phyloP scores from a whole-genome alignment of 176 grass and related monocot species.

The Eleusine indica region DNA sequence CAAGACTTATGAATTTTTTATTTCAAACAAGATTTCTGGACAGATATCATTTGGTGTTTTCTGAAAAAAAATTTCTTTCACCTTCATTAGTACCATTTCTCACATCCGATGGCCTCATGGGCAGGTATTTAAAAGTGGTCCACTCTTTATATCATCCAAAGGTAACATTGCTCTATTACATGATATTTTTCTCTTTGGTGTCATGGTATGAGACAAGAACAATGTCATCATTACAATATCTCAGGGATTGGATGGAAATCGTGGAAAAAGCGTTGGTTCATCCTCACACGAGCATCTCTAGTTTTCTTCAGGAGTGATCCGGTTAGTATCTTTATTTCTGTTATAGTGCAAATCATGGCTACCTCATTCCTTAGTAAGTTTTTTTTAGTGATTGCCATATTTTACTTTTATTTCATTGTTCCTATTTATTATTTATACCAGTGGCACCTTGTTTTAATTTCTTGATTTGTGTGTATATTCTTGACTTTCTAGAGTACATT shows the following conservation, averaged over 20 bases:
- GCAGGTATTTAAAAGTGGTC: constrained; percentile 98
- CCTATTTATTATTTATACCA: background rate
- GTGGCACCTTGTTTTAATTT: constrained; percentile 24
- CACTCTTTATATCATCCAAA: constrained; percentile 99
- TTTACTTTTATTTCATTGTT: constrained; percentile 22
- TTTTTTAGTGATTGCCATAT: constrained; percentile 10
- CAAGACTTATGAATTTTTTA: background rate
- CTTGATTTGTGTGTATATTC: constrained; percentile 30
- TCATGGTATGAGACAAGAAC: background rate
- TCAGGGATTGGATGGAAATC: constrained; percentile 99
- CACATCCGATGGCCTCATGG: constrained; percentile 27
- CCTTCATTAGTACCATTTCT: constrained; percentile 11
- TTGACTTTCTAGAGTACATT: constrained; percentile 77
- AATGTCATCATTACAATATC: constrained; percentile 18
- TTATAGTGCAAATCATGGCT: background rate
- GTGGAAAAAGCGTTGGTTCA: constrained; percentile 99
- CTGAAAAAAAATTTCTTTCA: background rate
- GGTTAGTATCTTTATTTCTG: constrained; percentile 61
- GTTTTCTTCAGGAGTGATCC: constrained; percentile 99
- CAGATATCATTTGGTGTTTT: background rate
- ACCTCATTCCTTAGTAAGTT: background rate
- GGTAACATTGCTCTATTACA: constrained; percentile 51
- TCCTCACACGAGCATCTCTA: constrained; percentile 91
- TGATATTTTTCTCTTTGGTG: background rate
- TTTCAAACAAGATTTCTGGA: background rate